Evolutionary conservation across 2,329 filamentous ascomycete species (phyloP).

Genomic region (Scopulariopsis brevicaulis): DNA sequence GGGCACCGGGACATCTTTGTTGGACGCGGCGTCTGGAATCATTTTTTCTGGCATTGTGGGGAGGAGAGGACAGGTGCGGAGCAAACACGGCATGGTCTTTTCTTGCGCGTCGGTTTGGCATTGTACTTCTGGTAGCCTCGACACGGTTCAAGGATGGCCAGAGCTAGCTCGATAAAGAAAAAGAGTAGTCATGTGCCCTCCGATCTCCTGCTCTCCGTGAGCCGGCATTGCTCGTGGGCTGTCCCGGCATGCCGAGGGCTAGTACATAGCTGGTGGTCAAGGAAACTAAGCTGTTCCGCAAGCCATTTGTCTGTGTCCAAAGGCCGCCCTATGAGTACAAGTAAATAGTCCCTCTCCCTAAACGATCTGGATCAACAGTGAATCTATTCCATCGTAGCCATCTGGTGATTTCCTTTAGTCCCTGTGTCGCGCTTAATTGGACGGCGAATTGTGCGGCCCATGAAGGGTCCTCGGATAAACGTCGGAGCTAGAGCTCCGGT

Average conservation of each 20-base stretch:
- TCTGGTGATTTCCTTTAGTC: not conserved
- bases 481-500: not conserved
- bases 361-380: not conserved
- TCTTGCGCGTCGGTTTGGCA: not conserved
- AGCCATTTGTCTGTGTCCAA: not conserved
- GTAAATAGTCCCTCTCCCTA: not conserved
- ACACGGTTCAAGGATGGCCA: not conserved
- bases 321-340: not conserved
- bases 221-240: no score
- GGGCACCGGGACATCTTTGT: slow-evolving; percentile 10
- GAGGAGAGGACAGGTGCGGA: slow-evolving; percentile 9
- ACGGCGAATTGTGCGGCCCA: not conserved
- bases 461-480: not conserved
- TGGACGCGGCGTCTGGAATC: slow-evolving; percentile 31
- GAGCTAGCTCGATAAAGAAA: slow-evolving; percentile 1
- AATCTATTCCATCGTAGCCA: not conserved
- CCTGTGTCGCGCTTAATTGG: not conserved
- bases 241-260: no score
- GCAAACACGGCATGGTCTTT: slow-evolving; percentile 16
- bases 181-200: not conserved
- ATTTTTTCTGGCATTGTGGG: slow-evolving; percentile 25
- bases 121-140: not conserved
- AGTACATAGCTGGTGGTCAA: no score
- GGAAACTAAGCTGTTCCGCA: not conserved
- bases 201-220: not conserved